These are phyloP conservation scores for Tilletia caries DNA, from an alignment of 1,284 basidiomycete genomes.

Conservation along the genomic window DNA sequence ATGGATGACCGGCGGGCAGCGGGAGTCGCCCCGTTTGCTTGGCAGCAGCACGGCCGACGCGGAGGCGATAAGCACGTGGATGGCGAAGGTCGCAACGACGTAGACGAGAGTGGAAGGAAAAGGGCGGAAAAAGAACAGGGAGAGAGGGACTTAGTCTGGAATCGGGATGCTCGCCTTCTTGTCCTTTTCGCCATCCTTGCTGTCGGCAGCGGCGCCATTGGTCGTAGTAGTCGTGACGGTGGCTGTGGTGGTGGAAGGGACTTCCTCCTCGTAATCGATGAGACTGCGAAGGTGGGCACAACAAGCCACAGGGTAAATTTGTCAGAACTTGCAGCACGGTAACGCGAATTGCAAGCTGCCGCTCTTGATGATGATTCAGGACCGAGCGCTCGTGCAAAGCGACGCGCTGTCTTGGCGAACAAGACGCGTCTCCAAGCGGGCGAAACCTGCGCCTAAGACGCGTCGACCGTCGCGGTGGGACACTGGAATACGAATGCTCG, in stretches of 20 bases:
- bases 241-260: slow-evolving; percentile 39
- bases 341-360: no score
- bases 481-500: no score
- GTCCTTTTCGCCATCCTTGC: slow-evolving; percentile 42
- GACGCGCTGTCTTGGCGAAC: neutral
- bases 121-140: neutral
- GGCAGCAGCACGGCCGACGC: no score
- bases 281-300: slow-evolving; percentile 30
- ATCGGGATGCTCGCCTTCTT: slow-evolving; percentile 47
- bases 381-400: neutral
- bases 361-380: no score
- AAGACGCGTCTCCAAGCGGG: neutral
- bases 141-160: slow-evolving; percentile 3
- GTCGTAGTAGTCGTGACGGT: slow-evolving; percentile 35
- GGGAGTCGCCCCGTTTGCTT: no score
- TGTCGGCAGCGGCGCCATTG: slow-evolving; percentile 35
- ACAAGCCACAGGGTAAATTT: neutral
- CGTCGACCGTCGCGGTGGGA: no score
- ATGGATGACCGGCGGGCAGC: no score
- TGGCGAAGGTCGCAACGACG: no score
- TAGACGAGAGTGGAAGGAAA: neutral
- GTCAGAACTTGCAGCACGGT: neutral
- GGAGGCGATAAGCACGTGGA: no score
- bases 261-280: slow-evolving; percentile 55
- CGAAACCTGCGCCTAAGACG: neutral